phyloP scores from a whole-genome alignment of 306 rosid species.

The Lathyrus tuberosus region DNA sequence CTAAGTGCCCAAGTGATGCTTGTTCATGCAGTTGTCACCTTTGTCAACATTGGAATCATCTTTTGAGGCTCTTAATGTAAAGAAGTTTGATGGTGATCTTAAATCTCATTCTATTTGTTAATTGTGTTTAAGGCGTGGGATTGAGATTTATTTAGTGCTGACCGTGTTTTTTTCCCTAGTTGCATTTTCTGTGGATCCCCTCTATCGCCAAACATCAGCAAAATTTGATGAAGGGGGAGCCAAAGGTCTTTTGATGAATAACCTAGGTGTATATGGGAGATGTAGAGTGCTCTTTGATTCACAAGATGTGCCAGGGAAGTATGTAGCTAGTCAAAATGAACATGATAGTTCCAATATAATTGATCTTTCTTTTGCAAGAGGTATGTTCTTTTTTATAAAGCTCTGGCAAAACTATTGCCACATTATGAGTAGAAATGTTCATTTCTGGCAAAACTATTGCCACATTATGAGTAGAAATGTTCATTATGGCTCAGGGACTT shows the following conservation, averaged over 20 bases:
- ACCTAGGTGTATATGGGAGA: constrained; percentile 81
- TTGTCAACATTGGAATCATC: constrained; percentile 85
- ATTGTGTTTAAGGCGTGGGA: constrained; percentile 34
- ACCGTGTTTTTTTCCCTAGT: constrained; percentile 50
- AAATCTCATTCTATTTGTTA: constrained; percentile 32
- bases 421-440: constrained; percentile 29
- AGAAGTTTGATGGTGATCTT: constrained; percentile 91
- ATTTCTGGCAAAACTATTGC: constrained; percentile 14
- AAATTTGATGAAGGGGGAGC: constrained; percentile 99
- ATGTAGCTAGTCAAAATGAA: constrained; percentile 54
- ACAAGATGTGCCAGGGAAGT: constrained; percentile 70
- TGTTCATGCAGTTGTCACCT: constrained; percentile 74
- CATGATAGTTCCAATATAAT: constrained; percentile 55
- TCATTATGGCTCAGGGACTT: constrained; percentile 13
- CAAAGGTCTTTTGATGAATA: constrained; percentile 85
- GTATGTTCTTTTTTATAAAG: constrained; percentile 48
- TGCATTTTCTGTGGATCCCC: constrained; percentile 95
- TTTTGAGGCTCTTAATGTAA: constrained; percentile 80
- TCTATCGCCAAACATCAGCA: constrained; percentile 86
- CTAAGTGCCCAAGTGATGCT: constrained; percentile 36
- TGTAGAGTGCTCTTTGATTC: constrained; percentile 92
- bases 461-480: constrained; percentile 24
- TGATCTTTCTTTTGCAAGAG: constrained; percentile 85
- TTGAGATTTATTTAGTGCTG: constrained; percentile 32
- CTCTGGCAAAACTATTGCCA: constrained; percentile 29